Base-by-base conservation (phyloP, 192 early-diverging fungal species). In the Jimgerdemannia lactiflua region DNA sequence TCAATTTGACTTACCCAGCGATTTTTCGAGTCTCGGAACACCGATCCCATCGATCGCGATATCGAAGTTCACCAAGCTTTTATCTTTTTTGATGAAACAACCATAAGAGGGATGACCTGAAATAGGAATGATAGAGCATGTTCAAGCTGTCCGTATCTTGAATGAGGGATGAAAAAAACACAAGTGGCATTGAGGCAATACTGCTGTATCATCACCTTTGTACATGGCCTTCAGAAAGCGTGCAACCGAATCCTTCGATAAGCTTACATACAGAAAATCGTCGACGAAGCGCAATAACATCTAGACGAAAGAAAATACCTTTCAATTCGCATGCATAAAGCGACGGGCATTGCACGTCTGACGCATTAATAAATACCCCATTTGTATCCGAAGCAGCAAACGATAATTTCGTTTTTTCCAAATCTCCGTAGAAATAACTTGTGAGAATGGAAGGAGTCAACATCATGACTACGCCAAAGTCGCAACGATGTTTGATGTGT, bases 21-120 rank as follows among this genome's bases (percentile, higher is more conserved):
- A 44, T 39, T 43, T 8, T 10, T 71, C 11, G 19, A 75, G 64
- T 40, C 64, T 70, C 42, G 82, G 64, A 29, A 85, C 77, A 44
- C 67, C 64, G 18, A 70, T 75, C 0, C 81, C 83, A 29, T 84
- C 81, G 9, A 87, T 42, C 0, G 29, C 74, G 4, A 86, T 66
- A 40, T 90, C 88, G 81, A 96, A 95, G 75, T 96, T 96, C 59
- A 79, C 84, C 70, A 96, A 75, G 4, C 94, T 95, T 78, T 98
- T 98, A 14, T 80, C 71, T 6, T 83, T 77, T 76, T 96, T 95
- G 49, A 97, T 84, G 20, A 75, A 73, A 76, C 92, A 95, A 2
- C 95, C 95, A 79, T 94, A 95, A 19, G 88, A 84, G 4, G 91
- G 81, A 70, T 90, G 77, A 18, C 86, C 77, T 76, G 19, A 54